Percentiles rank a stretch among this genome's conserved stretches.
Evolutionary conservation across 75 land plant species (phyloP).

Genomic region (Selaginella moellendorffii): DNA sequence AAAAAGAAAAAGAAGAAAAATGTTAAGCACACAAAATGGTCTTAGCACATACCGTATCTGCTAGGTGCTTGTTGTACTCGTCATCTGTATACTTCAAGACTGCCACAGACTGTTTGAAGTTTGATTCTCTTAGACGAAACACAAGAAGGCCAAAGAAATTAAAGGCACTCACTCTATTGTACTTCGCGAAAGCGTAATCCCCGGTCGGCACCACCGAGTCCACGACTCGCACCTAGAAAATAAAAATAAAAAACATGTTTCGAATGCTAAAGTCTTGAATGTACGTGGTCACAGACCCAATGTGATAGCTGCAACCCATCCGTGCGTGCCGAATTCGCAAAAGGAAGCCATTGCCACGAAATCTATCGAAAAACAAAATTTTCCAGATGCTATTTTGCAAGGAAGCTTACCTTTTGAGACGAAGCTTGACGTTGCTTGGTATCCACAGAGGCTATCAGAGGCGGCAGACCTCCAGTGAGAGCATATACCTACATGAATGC

Average conservation of each 20-base stretch:
- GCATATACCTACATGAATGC: slow-evolving; percentile 56
- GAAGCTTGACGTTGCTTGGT: slow-evolving; percentile 29
- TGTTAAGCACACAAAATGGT: not conserved
- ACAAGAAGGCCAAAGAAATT: not conserved
- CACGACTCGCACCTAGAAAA: slow-evolving; percentile 64
- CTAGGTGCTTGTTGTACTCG: slow-evolving; percentile 71
- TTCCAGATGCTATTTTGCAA: not conserved
- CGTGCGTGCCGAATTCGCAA: slow-evolving; percentile 69
- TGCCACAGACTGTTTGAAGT: slow-evolving; percentile 58
- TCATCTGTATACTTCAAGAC: slow-evolving; percentile 83
- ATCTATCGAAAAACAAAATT: slow-evolving; percentile 29
- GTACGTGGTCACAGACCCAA: slow-evolving; percentile 40
- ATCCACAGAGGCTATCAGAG: slow-evolving; percentile 70
- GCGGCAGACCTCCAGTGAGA: slow-evolving; percentile 85
- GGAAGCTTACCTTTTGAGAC: slow-evolving; percentile 46
- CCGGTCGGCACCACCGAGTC: slow-evolving; percentile 79
- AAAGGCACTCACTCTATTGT: slow-evolving; percentile 55
- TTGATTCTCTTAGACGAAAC: slow-evolving; percentile 1
- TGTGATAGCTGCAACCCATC: slow-evolving; percentile 77
- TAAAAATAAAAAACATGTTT: not conserved
- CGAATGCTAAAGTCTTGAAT: not conserved
- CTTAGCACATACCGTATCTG: slow-evolving; percentile 56
- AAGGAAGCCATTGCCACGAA: slow-evolving; percentile 96
- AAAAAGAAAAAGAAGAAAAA: not conserved
- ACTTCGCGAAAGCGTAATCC: slow-evolving; percentile 87